Evolutionary conservation across 495 filamentous ascomycete genomes (phyloP), one percentile per base, ranked within the genome.

Genomic region (Podospora tetraspora): DNA sequence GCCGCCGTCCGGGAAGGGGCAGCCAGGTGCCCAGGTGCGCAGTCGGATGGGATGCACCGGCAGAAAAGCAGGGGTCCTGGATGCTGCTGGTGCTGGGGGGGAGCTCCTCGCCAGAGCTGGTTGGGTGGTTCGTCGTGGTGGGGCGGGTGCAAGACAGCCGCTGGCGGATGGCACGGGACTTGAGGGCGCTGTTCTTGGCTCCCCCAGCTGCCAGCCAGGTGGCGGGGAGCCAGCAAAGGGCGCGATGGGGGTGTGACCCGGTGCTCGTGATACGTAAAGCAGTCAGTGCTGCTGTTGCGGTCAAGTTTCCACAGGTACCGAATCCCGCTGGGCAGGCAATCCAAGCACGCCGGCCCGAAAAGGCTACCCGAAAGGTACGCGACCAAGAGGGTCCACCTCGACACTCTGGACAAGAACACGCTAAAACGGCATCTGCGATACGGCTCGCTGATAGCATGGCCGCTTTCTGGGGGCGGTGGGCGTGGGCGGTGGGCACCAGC

Each of bases 361-460:
- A 10, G 11, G 69, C 59, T 70, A 74, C 72, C 23, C 37, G 29
- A 23, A 13, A 59, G 25, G 57, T 67, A 27, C 60, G 24, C 19
- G 19, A 23, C 10, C 3, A 16, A 19, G 69, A 61, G 65, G 66
- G 70, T 68, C 69, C 21, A 63, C 19, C 19, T 34, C 23, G 24
- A 29, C 32, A 30, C 52, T 11, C 21, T 52, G 16, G 23, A 60
- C 62, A 68, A 58, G 66, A 66, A 66, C 68, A 69, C 69, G 62
- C 73, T 72, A 70, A 62, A 70, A 69, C 67, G 73, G 73, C 65
- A 70, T 69, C 69, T 66, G 71, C 73, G 76, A 76, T 76, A 78
- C 74, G 73, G 70, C 72, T 68, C 61, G 34, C 61, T 60, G 72
- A 75, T 76, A 77, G 69, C 72, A 72, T 62, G 70, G 74, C 68